Percentiles rank a stretch among this genome's conserved stretches.
These are phyloP conservation scores for Xylariaceae sp. DNA, from an alignment of 2,329 filamentous ascomycete species.

Conservation along the genomic window DNA sequence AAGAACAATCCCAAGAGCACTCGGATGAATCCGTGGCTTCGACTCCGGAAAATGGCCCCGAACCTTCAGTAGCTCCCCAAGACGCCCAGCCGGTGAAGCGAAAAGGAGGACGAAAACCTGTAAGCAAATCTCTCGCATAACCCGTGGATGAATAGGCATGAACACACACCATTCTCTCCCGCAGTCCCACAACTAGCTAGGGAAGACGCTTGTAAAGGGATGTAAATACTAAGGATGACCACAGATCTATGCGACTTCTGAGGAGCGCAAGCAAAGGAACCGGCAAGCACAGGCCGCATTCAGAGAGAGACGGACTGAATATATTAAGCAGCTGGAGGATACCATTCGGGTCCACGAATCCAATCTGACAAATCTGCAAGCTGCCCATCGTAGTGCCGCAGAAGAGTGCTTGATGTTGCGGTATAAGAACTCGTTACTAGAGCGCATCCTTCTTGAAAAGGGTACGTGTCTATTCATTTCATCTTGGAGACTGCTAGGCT, in stretches of 20 bases:
- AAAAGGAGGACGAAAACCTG: constrained; percentile 96
- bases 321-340: constrained; percentile 98
- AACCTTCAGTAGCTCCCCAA: constrained; percentile 47
- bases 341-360: constrained; percentile 98
- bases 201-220: no score
- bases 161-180: no score
- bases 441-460: constrained; percentile 95
- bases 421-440: constrained; percentile 96
- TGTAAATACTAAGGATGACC: constrained; percentile 27
- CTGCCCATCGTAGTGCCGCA: constrained; percentile 90
- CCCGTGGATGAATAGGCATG: no score
- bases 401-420: constrained; percentile 98
- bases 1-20: constrained; percentile 62
- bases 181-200: no score
- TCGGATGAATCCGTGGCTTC: constrained; percentile 67
- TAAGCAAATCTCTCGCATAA: constrained; percentile 52
- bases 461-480: constrained; percentile 55
- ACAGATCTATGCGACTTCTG: constrained; percentile 97
- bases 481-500: neutral
- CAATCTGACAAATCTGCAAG: constrained; percentile 88
- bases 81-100: constrained; percentile 79
- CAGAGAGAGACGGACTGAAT: constrained; percentile 94
- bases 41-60: constrained; percentile 62
- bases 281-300: constrained; percentile 97
- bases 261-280: constrained; percentile 97